Evolutionary conservation across 1,284 basidiomycete genomes (phyloP).

Genomic region (Marasmius fiardii): DNA sequence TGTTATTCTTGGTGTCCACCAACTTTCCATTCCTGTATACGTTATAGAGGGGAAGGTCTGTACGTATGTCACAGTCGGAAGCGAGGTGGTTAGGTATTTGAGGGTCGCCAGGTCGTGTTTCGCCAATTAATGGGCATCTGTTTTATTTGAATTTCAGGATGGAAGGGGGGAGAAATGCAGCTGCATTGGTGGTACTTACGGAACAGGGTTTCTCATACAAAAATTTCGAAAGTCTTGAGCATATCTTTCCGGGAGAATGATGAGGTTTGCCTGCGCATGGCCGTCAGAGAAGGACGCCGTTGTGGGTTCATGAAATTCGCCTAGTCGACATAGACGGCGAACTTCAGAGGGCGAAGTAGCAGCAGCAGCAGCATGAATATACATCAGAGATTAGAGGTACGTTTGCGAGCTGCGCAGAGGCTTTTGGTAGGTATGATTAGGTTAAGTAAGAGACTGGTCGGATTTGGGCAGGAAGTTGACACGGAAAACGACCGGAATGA

Average conservation of each 20-base stretch:
- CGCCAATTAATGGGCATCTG: slow-evolving; percentile 2
- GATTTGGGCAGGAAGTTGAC: too few species aligned
- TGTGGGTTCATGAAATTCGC: background rate
- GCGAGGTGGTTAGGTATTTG: background rate
- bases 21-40: slow-evolving; percentile 1
- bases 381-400: background rate
- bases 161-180: too few species aligned
- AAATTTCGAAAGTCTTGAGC: background rate
- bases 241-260: slow-evolving; percentile 1
- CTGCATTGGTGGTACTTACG: background rate
- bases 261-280: background rate
- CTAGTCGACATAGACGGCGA: background rate
- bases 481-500: too few species aligned
- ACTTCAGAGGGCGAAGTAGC: background rate
- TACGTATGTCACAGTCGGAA: background rate
- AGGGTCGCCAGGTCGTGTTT: background rate
- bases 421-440: too few species aligned
- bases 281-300: background rate
- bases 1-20: background rate
- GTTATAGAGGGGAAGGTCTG: slow-evolving; percentile 1
- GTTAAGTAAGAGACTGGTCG: too few species aligned
- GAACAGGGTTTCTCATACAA: background rate
- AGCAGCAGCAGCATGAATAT: background rate
- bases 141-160: too few species aligned
- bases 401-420: background rate